Base-by-base conservation (phyloP, 306 rosid species). In the Pterocarpus macrocarpus region DNA sequence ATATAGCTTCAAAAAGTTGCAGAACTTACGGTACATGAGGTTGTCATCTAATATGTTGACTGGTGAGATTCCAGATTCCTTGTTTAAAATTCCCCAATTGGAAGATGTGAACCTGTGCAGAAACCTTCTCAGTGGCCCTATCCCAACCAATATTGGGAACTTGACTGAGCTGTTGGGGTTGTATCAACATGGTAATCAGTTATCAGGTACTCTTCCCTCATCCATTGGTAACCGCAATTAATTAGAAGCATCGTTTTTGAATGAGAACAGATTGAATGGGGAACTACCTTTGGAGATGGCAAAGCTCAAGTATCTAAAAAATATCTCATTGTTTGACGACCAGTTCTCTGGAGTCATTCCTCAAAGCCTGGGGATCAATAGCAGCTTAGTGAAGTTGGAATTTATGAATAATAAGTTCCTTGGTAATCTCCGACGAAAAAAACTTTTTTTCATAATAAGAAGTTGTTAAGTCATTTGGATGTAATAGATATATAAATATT, bases 91-190 rank as follows among this genome's bases (percentile, higher is more conserved):
- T 59, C 80, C 84, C 17, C 7, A 28, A 8, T 74, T 92, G 16
- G 72, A 80, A 80, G 12, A 47, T 57, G 39, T 90, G 35, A 76
- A 70, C 78, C 74, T 92, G 39, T 72, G 77, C 43, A 2, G 22
- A 4, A 87, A 88, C 74, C 66, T 33, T 33, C 76, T 91, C 66
- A 80, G 7, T 56, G 92, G 90, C 52, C 36, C 88, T 3, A 87
- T 91, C 8, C 91, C 95, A 62, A 13, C 74, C 35, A 89, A 58
- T 84, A 71, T 91, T 44, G 90, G 95, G 67, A 78, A 81, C 41
- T 5, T 71, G 82, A 85, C 79, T 64, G 74, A 78, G 71, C 53
- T 85, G 14, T 69, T 67, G n/a, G 5, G n/a, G 28, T 47, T 90
- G 44, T 68, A 79, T 77, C 47, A 87, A 6, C 38, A 44, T 44